Base-by-base conservation (phyloP, 352 stramenopile species). In the Globisporangium paroecandrum region DNA sequence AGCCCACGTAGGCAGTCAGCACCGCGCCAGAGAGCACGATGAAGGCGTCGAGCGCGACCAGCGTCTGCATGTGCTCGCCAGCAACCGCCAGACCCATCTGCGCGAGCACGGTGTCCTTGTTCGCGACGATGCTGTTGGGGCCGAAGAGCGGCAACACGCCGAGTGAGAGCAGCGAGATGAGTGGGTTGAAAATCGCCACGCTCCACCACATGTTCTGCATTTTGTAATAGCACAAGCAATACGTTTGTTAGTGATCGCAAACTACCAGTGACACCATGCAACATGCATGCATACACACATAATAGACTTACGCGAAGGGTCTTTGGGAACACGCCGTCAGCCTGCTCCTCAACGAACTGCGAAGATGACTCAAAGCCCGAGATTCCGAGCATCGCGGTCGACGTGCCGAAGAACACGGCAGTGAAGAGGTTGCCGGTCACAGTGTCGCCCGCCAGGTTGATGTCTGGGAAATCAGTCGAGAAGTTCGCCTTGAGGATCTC, bases 331-430 rank as follows among this genome's bases (percentile, higher is more conserved):
- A 98, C 94, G 18, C 94, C 93, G n/a, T 94, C 80, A n/a, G 85
- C 91, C 69, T 98, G 93, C 69, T 98, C 92, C 75, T 98, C 89
- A 20, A 98, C 91, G 77, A 98, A 98, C 75, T 98, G 93, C 25
- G 91, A 97, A 51, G 89, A 97, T 4, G 89, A 97, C 75, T 98
- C 95, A 64, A 98, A 98, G 24, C 95, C 95, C 20, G 89, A 97
- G 71, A 98, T 97, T 57, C 95, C 95, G 15, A 98, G 88, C 90
- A 98, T 98, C n/a, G 94, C 94, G 5, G 87, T 93, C 4, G 86
- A 97, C 55, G 90, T 95, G 61, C 92, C 92, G 61, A 98, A 98
- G 73, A 96, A 97, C 41, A 97, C 70, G 3, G 90, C 90, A n/a
- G 87, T 95, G 54, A 92, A 77, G 32, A 94, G 71, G 68, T 94